These are phyloP conservation scores for Daldinia caldariorum DNA, from an alignment of 495 filamentous ascomycete genomes.

Conservation along the genomic window DNA sequence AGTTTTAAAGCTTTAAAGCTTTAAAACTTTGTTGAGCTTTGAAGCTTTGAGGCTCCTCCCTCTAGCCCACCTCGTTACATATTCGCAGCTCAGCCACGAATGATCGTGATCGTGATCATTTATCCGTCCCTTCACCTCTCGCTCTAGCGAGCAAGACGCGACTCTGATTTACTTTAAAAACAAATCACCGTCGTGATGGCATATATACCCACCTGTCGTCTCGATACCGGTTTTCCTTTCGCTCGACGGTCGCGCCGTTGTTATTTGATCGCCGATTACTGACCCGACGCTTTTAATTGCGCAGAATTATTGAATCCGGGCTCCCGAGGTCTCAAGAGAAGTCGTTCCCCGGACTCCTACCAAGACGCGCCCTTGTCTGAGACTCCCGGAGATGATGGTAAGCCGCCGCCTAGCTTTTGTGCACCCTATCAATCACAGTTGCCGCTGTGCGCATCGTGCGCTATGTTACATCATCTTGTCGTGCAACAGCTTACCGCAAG, in stretches of 20 bases:
- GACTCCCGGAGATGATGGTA: conserved; percentile 83
- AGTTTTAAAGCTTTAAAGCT: background rate
- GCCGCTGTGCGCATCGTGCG: conserved; percentile 45
- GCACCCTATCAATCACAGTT: conserved; percentile 47
- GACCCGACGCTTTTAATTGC: conserved; percentile 30
- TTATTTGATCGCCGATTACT: conserved; percentile 40
- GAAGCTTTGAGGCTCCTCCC: background rate
- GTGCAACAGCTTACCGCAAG: conserved; percentile 50
- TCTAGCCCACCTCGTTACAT: conserved; percentile 6
- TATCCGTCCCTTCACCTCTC: conserved; percentile 38
- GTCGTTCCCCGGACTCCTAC: conserved; percentile 86
- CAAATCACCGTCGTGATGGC: conserved; percentile 42
- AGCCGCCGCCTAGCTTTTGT: conserved; percentile 60
- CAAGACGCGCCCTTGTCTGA: conserved; percentile 68
- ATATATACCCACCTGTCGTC: conserved; percentile 36
- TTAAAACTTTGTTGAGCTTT: background rate
- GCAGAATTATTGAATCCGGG: conserved; percentile 53
- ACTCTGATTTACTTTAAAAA: conserved; percentile 24
- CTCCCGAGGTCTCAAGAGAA: conserved; percentile 87
- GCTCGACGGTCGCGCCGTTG: conserved; percentile 40
- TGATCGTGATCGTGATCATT: conserved; percentile 47
- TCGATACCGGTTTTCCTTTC: conserved; percentile 37
- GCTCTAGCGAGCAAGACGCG: conserved; percentile 42
- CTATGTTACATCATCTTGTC: conserved; percentile 48
- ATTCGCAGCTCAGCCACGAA: conserved; percentile 17